A percentile compares a stretch with the other conserved stretches of the same genome.
Conservation (phyloP, 2,329 filamentous ascomycete genomes). For the Nannizziopsis barbatae region DNA sequence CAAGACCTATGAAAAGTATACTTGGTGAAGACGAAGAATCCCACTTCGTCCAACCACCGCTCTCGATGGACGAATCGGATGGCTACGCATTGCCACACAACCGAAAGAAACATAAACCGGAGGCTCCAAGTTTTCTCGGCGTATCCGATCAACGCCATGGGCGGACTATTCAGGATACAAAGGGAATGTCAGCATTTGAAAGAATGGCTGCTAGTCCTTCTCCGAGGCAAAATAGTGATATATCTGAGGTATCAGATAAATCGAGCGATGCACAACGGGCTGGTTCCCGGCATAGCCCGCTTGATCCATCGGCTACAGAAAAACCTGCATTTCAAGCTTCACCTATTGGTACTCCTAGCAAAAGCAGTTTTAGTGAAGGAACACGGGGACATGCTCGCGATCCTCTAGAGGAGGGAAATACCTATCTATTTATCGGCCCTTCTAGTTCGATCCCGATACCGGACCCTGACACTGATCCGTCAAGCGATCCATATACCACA, state of each 20-base stretch:
- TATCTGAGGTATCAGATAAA: slow-evolving; percentile 14
- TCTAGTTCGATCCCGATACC: slow-evolving; percentile 26
- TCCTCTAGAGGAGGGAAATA: slow-evolving; percentile 51
- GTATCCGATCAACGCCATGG: not conserved
- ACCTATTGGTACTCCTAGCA: slow-evolving; percentile 23
- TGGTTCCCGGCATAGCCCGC: slow-evolving; percentile 5
- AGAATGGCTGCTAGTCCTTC: not conserved
- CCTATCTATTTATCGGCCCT: slow-evolving; percentile 67
- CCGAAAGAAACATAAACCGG: slow-evolving; percentile 3
- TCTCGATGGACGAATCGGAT: slow-evolving; percentile 37
- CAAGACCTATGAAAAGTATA: slow-evolving; percentile 46
- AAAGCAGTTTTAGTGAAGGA: slow-evolving; percentile 33
- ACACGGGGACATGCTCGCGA: slow-evolving; percentile 54
- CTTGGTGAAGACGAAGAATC: slow-evolving; percentile 45
- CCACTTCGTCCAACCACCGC: slow-evolving; percentile 48
- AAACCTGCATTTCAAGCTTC: slow-evolving; percentile 23
- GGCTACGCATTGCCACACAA: slow-evolving; percentile 32
- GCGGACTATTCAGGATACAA: not conserved
- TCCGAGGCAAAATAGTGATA: slow-evolving; percentile 18
- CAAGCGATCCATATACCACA: not conserved
- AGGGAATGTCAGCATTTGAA: slow-evolving; percentile 15
- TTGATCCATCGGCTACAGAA: slow-evolving; percentile 21
- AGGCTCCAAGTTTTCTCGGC: not conserved
- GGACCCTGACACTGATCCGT: not conserved
- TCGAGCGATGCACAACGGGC: not conserved